These are phyloP conservation scores for Aegilops bicornis DNA, from an alignment of 176 grass and related monocot genomes.

Conservation along the genomic window DNA sequence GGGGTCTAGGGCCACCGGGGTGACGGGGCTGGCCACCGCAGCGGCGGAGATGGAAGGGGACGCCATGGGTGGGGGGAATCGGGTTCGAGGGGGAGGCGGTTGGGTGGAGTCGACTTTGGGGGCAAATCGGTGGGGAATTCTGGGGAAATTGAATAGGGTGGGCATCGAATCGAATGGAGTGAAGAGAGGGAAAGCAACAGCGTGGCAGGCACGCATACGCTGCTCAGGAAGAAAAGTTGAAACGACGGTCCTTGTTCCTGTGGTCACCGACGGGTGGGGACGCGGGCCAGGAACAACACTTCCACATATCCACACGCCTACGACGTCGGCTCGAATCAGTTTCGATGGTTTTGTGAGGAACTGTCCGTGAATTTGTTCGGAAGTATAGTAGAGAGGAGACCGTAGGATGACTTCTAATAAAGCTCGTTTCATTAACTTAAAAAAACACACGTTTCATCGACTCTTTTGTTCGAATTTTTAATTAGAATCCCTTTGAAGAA, in stretches of 20 bases:
- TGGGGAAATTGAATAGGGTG: not conserved
- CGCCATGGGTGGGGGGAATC: constrained; percentile 9
- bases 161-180: constrained; percentile 4
- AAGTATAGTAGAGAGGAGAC: too few relatives aligned
- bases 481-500: too few relatives aligned
- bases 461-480: too few relatives aligned
- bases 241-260: not conserved
- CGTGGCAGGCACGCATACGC: not conserved
- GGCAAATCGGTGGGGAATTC: not conserved
- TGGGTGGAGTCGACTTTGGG: not conserved
- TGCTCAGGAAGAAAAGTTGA: not conserved
- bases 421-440: too few relatives aligned
- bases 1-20: constrained; percentile 32
- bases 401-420: too few relatives aligned
- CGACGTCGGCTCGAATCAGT: not conserved
- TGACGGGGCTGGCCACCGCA: not conserved
- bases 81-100: not conserved
- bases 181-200: not conserved
- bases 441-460: too few relatives aligned
- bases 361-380: too few relatives aligned
- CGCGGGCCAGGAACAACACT: not conserved
- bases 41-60: constrained; percentile 24
- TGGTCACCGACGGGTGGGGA: not conserved
- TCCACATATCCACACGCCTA: not conserved
- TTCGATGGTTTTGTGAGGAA: not conserved